phyloP scores from a whole-genome alignment of 2,329 filamentous ascomycete genomes.

The Colletotrichum scovillei region DNA sequence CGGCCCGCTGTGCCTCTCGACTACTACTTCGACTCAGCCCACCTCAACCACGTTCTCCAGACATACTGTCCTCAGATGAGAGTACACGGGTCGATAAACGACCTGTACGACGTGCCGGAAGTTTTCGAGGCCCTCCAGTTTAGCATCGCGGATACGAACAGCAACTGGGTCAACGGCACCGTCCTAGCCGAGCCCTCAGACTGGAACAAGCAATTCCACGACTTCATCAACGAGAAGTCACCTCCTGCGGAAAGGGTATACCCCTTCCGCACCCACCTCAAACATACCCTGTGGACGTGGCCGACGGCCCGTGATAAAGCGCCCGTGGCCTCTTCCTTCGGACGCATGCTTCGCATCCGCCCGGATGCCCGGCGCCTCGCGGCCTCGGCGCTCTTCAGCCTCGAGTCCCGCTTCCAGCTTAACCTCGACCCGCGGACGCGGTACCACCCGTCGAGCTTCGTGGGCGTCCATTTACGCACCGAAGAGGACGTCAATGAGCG shows the following conservation, averaged over 20 bases:
- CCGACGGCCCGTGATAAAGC: slow-evolving; percentile 45
- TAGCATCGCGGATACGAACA: slow-evolving; percentile 38
- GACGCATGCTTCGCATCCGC: slow-evolving; percentile 50
- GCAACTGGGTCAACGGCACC: slow-evolving; percentile 38
- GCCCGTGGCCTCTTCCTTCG: slow-evolving; percentile 48
- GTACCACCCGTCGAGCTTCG: slow-evolving; percentile 41
- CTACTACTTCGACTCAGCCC: slow-evolving; percentile 48
- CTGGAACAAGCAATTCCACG: slow-evolving; percentile 40
- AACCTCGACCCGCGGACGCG: slow-evolving; percentile 41
- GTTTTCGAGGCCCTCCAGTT: slow-evolving; percentile 41
- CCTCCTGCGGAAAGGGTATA: slow-evolving; percentile 42
- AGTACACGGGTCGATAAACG: slow-evolving; percentile 47
- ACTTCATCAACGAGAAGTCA: slow-evolving; percentile 41
- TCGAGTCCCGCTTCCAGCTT: slow-evolving; percentile 42
- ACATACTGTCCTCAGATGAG: slow-evolving; percentile 50
- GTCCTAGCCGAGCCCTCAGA: slow-evolving; percentile 40
- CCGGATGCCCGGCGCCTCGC: slow-evolving; percentile 48
- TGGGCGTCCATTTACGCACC: slow-evolving; percentile 50
- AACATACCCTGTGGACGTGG: slow-evolving; percentile 44
- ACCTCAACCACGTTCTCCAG: slow-evolving; percentile 44
- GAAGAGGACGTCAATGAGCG: slow-evolving; percentile 43
- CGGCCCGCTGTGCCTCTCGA: slow-evolving; percentile 41
- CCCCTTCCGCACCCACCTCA: slow-evolving; percentile 47
- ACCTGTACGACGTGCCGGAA: slow-evolving; percentile 46
- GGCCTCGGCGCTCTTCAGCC: slow-evolving; percentile 46